Evolutionary conservation across 306 rosid species (phyloP), one percentile per base, ranked within the genome.

Genomic region (Vicia sativa): DNA sequence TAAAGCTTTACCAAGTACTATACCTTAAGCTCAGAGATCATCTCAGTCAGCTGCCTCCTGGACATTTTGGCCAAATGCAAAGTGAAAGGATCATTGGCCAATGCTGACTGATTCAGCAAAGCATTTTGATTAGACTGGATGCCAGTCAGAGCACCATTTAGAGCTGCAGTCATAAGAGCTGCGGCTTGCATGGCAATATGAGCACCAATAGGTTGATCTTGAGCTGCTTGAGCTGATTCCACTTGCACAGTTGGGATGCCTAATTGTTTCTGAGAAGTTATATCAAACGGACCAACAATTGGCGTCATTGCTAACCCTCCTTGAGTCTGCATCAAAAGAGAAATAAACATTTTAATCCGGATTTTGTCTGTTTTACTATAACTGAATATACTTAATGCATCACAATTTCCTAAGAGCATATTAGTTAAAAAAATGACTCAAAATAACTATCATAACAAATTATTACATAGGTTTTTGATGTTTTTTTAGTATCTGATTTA

Each of bases 141-240:
- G 65, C 87, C 79, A 74, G 77, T 73, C 79, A 89, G 98, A 74
- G 95, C 68, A 77, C 96, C 91, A 62, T 95, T 96, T 28, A 95
- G 85, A 80, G 91, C 83, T 78, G 86, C 92, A 25, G 92, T 87
- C 97, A 95, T 95, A 72, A 82, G 85, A 31, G 91, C 45, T 39
- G 96, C 96, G 15, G 96, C 96, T 29, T 91, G 74, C 10, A 95
- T 78, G 56, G 99, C 99, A 73, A 85, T 78, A 74, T 88, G 92
- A 71, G 88, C 96, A 74, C 99, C 99, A 55, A 95, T 90, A 72
- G 99, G 97, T 77, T 88, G 99, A 78, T 87, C 86, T 39, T 85
- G 86, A 15, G 53, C 53, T 46, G 23, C 53, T 46, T 14, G 53
- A 76, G 68, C 76, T 49, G 90, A 63, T 56, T 88, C 97, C 21